Evolutionary conservation across 2,329 filamentous ascomycete species (phyloP), one percentile per base, ranked within the genome.

Genomic region (Pseudovirgaria hyperparasitica): DNA sequence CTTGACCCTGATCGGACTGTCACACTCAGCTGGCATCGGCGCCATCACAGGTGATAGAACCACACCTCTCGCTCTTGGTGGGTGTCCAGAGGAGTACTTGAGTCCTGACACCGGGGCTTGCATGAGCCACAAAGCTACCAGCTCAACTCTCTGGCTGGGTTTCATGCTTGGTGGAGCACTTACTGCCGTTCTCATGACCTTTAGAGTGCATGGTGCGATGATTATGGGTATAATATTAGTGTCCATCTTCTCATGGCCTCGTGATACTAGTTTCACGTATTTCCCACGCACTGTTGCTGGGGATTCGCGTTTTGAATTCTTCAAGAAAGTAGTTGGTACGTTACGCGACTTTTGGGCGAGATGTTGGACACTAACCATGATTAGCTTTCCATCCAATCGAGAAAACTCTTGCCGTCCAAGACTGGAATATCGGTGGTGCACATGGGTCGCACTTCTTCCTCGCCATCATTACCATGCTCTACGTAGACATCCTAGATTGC

Each of bases 221-320:
- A 82, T 92, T 37, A 67, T 72, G 23, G 84, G 82, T 18, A 90
- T 92, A 36, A 52, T 85, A 11, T 65, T 92, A 10, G 82, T 92
- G 26, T 82, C 78, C 35, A 77, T 92, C 49, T 82, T 87, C 44
- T 92, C 82, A 9, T 92, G 84, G 84, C 84, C 84, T n/a, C 71
- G 84, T 22, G 60, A 60, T 15, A 90, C 82, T 0, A 49, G 66
- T 1, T 72, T 92, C 32, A 87, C 82, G 3, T 82, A 76, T 51
- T 92, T 92, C 54, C 82, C 82, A 1, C 60, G 85, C 42, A 80
- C 68, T 1, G 40, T 62, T 0, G 46, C 72, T 1, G 84, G 84
- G 19, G 61, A 85, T 43, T 65, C 67, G 41, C 63, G 63, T 26
- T 92, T 86, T 52, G 62, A 84, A 40, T 92, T 90, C 55, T 92